Percentiles rank a stretch among this genome's conserved stretches.
Conservation (phyloP, 768 basidiomycete species). For the Wakefieldia striispora region DNA sequence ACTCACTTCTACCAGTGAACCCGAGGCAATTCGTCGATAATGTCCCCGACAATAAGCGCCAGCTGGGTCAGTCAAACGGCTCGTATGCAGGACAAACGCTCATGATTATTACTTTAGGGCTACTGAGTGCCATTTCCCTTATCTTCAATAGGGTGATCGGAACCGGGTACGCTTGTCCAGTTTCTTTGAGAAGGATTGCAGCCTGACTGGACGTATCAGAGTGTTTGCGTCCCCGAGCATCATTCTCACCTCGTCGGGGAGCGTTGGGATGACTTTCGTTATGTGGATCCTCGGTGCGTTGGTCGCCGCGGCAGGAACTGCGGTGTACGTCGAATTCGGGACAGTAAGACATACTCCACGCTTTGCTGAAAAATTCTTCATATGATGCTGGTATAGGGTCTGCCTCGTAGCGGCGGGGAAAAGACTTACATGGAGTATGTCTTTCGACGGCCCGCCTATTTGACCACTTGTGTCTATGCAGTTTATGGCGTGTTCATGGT, state of each 20-base stretch:
- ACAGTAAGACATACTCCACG: conserved; percentile 43
- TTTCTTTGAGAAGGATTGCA: background rate
- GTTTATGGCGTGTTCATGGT: conserved; percentile 59
- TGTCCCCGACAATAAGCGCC: conserved; percentile 46
- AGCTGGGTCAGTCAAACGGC: conserved; percentile 41
- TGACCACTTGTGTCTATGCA: conserved; percentile 58
- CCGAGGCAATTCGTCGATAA: conserved; percentile 35
- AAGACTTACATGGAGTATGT: conserved; percentile 75
- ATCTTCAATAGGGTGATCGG: conserved; percentile 79
- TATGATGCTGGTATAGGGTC: conserved; percentile 39
- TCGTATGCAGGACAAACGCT: background rate
- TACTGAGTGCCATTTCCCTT: conserved; percentile 55
- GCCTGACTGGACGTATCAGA: conserved; percentile 34
- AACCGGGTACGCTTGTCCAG: conserved; percentile 48
- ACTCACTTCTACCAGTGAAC: conserved; percentile 4
- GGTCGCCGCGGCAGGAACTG: conserved; percentile 63
- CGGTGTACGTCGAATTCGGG: conserved; percentile 73
- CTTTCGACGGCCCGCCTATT: conserved; percentile 59
- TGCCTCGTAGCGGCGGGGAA: conserved; percentile 72
- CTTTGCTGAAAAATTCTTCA: background rate
- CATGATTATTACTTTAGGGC: conserved; percentile 8
- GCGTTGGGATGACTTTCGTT: conserved; percentile 62
- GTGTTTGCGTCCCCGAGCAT: conserved; percentile 72
- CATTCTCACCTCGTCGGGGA: conserved; percentile 64
- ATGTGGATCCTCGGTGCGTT: conserved; percentile 72